phyloP scores from a whole-genome alignment of 2,329 filamentous ascomycete species.

The Fusarium ramigenum region DNA sequence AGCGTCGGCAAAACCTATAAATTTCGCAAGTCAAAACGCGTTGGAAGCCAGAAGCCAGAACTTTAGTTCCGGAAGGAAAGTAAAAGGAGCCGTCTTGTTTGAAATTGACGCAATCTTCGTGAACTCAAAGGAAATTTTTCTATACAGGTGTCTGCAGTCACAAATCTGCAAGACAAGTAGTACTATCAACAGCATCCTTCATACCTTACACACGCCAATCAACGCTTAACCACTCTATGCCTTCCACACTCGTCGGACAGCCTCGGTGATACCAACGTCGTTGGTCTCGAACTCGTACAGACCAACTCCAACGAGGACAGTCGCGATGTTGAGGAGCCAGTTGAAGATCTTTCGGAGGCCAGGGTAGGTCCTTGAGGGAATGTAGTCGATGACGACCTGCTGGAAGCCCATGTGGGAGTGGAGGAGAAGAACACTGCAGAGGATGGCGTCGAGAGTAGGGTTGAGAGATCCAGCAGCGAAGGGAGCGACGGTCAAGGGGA shows the following conservation, averaged over 20 bases:
- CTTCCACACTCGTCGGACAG: conserved; percentile 87
- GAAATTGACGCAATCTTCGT: conserved; percentile 29
- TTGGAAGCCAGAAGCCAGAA: background rate
- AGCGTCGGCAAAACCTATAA: background rate
- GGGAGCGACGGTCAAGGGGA: conserved; percentile 88
- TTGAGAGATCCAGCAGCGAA: conserved; percentile 93
- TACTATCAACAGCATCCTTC: conserved; percentile 22
- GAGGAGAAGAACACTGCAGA: conserved; percentile 84
- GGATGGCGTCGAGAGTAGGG: conserved; percentile 84
- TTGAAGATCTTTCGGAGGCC: conserved; percentile 71
- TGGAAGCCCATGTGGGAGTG: conserved; percentile 98
- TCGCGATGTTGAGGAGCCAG: conserved; percentile 83
- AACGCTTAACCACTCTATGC: conserved; percentile 60
- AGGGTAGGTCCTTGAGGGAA: conserved; percentile 77
- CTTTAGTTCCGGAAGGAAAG: background rate
- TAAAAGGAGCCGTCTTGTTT: conserved; percentile 2
- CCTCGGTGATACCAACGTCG: conserved; percentile 93
- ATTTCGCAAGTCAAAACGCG: background rate
- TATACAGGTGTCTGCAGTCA: conserved; percentile 43
- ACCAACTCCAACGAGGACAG: conserved; percentile 83
- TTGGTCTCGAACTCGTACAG: conserved; percentile 99
- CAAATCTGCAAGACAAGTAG: conserved; percentile 35
- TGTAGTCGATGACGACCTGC: conserved; percentile 89
- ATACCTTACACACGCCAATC: conserved; percentile 7
- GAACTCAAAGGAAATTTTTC: conserved; percentile 40